Conservation (phyloP, 345 rosid species). For the Gossypium raimondii region DNA sequence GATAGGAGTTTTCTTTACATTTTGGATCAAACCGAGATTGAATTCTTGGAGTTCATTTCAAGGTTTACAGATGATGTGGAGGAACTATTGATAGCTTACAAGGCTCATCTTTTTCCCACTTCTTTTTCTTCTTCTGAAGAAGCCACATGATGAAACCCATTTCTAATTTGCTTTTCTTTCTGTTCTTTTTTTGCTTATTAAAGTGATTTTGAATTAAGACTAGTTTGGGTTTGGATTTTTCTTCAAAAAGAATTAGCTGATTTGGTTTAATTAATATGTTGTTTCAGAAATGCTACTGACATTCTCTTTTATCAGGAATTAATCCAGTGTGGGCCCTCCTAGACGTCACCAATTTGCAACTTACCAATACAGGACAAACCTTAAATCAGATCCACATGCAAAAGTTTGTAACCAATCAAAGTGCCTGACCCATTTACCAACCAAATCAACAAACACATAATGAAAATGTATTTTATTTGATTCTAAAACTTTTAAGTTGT, state of each 20-base stretch:
- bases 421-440: constrained; percentile 3
- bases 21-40: constrained; percentile 12
- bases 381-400: constrained; percentile 12
- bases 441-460: neutral
- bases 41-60: constrained; percentile 29
- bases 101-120: constrained; percentile 15
- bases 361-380: neutral
- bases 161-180: neutral
- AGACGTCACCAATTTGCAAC: neutral
- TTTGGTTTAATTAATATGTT: neutral
- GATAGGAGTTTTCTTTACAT: constrained; percentile 8
- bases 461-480: too few species aligned
- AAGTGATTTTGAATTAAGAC: neutral
- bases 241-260: neutral
- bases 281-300: neutral
- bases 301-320: neutral
- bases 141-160: neutral
- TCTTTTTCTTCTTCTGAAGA: neutral
- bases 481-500: too few species aligned
- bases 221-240: neutral
- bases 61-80: constrained; percentile 28
- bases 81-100: constrained; percentile 33
- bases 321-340: neutral
- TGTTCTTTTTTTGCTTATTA: neutral
- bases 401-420: neutral